Conservation (phyloP, 176 grass and related monocot species). For the Paspalum vaginatum region DNA sequence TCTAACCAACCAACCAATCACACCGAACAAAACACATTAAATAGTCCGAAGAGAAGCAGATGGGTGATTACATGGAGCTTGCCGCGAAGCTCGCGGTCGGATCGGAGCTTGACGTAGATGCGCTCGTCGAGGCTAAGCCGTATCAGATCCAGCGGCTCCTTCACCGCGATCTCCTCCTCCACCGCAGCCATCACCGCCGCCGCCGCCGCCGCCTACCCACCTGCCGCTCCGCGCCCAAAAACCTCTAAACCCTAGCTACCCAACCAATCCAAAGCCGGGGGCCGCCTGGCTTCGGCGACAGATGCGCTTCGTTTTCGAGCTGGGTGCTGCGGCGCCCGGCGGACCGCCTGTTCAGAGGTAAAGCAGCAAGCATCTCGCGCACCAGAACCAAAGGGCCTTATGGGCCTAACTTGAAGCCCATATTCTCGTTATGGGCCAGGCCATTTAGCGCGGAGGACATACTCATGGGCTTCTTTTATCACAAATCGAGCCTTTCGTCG, state of each 20-base stretch:
- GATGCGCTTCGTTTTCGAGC: slow-evolving; percentile 4
- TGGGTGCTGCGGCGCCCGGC: not conserved
- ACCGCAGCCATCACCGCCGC: slow-evolving; percentile 43
- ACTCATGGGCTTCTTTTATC: not conserved
- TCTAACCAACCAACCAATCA: not conserved
- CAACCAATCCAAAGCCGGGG: slow-evolving; percentile 13
- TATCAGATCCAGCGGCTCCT: slow-evolving; percentile 99
- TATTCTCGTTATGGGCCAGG: not conserved
- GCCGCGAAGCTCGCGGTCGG: slow-evolving; percentile 94
- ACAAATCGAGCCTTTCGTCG: not conserved
- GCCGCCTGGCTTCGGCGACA: slow-evolving; percentile 30
- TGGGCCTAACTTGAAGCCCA: not conserved
- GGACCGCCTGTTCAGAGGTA: too few species aligned
- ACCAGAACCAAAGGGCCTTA: not conserved
- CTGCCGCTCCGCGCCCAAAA: slow-evolving; percentile 19
- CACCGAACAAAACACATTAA: not conserved
- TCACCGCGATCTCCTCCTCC: slow-evolving; percentile 93
- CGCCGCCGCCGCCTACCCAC: not conserved
- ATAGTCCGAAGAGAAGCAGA: not conserved
- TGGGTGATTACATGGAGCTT: slow-evolving; percentile 85
- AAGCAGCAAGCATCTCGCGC: too few species aligned
- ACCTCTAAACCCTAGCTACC: slow-evolving; percentile 51
- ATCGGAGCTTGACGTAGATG: slow-evolving; percentile 98
- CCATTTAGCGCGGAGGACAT: too few species aligned
- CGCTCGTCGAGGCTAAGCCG: slow-evolving; percentile 98